phyloP scores from a whole-genome alignment of 192 early-diverging fungal species.

The Anaeromyces robustus region DNA sequence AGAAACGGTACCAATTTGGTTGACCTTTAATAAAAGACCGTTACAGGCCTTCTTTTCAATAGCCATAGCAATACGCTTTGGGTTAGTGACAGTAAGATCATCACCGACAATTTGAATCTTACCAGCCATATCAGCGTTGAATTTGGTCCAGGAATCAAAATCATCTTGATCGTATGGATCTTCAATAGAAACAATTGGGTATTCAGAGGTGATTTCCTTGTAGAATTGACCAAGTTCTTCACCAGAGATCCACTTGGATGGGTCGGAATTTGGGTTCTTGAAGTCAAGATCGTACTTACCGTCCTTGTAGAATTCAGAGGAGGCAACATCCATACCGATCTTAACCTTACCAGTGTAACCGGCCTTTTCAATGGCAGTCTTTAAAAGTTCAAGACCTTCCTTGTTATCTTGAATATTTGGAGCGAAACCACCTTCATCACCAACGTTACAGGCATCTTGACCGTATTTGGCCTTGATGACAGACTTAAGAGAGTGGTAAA shows the following conservation, averaged over 20 bases:
- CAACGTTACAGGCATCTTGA: conserved; percentile 96
- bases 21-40: conserved; percentile 91
- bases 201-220: conserved; percentile 59
- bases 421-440: conserved; percentile 98
- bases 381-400: conserved; percentile 88
- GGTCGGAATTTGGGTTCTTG: conserved; percentile 78
- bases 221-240: conserved; percentile 75
- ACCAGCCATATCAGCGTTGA: conserved; percentile 37
- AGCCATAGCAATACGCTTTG: conserved; percentile 70
- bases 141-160: conserved; percentile 77
- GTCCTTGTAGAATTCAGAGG: conserved; percentile 95
- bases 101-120: conserved; percentile 91
- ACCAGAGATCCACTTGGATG: conserved; percentile 51
- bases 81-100: conserved; percentile 98
- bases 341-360: conserved; percentile 92
- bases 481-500: conserved; percentile 89
- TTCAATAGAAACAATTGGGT: conserved; percentile 85
- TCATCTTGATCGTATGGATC: conserved; percentile 99
- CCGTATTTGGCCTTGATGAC: conserved; percentile 99
- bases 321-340: conserved; percentile 96
- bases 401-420: conserved; percentile 95
- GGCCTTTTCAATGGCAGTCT: conserved; percentile 76
- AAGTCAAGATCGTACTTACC: conserved; percentile 97
- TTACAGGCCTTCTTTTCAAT: conserved; percentile 91
- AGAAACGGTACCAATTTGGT: conserved; percentile 95